phyloP scores from a whole-genome alignment of 2,329 filamentous ascomycete genomes.

The Onygena corvina region DNA sequence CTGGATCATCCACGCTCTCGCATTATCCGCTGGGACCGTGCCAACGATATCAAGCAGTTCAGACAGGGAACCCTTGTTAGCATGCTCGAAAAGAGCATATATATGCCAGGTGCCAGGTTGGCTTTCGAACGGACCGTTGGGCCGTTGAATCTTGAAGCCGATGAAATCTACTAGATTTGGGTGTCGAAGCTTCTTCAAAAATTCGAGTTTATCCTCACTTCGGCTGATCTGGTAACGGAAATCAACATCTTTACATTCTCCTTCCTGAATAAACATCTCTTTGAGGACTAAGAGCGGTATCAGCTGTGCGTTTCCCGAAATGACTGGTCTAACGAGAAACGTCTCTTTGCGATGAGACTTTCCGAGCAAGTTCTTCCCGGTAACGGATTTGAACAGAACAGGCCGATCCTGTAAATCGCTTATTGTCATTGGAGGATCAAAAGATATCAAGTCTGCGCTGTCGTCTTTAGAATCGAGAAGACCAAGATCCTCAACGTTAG shows the following conservation, averaged over 20 bases:
- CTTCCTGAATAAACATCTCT: constrained; percentile 50
- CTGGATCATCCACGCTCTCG: constrained; percentile 83
- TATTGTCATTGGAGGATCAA: constrained; percentile 40
- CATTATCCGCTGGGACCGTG: constrained; percentile 58
- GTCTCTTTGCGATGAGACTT: constrained; percentile 52
- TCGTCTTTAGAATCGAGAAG: constrained; percentile 24
- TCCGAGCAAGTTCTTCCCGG: constrained; percentile 54
- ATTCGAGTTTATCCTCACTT: constrained; percentile 64
- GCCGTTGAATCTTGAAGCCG: constrained; percentile 64
- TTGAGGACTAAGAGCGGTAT: constrained; percentile 61
- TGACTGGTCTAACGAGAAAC: constrained; percentile 58
- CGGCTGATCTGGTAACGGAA: constrained; percentile 66
- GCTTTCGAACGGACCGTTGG: constrained; percentile 30
- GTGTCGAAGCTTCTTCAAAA: constrained; percentile 62
- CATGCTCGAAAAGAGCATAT: constrained; percentile 61
- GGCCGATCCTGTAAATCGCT: constrained; percentile 52
- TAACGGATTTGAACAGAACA: constrained; percentile 58
- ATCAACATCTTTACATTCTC: constrained; percentile 46
- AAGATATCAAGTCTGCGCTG: constrained; percentile 29
- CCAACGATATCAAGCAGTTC: constrained; percentile 73
- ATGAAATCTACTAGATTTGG: constrained; percentile 66
- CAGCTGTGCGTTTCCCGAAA: constrained; percentile 43
- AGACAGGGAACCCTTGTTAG: constrained; percentile 68
- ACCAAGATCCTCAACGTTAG: constrained; percentile 24
- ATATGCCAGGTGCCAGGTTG: constrained; percentile 52